These are phyloP conservation scores for Tardiomyces digboiensis DNA, from an alignment of 1,139 yeast species.

Conservation along the genomic window DNA sequence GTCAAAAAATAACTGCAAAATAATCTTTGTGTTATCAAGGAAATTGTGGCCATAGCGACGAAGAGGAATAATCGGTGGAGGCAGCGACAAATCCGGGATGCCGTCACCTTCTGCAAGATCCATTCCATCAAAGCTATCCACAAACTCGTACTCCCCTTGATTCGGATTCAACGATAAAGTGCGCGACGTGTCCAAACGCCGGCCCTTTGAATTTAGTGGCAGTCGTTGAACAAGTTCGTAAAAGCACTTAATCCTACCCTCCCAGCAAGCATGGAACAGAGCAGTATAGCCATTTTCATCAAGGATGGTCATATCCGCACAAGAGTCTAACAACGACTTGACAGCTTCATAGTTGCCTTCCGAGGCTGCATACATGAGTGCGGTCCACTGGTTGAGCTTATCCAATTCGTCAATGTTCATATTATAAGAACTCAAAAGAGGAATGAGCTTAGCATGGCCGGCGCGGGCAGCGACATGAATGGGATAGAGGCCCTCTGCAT, in stretches of 20 bases:
- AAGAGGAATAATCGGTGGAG: slow-evolving; percentile 93
- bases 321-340: slow-evolving; percentile 55
- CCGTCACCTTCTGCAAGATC: slow-evolving; percentile 36
- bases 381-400: slow-evolving; percentile 89
- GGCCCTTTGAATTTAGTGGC: slow-evolving; percentile 2
- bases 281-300: slow-evolving; percentile 85
- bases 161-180: slow-evolving; percentile 2
- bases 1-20: slow-evolving; percentile 64
- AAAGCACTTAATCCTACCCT: slow-evolving; percentile 76
- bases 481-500: slow-evolving; percentile 84
- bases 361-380: slow-evolving; percentile 81
- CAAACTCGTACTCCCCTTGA: neutral
- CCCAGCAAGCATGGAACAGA: slow-evolving; percentile 85
- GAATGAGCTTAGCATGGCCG: slow-evolving; percentile 64
- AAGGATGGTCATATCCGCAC: slow-evolving; percentile 61
- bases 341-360: slow-evolving; percentile 76
- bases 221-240: slow-evolving; percentile 44
- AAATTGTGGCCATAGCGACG: slow-evolving; percentile 94
- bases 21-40: slow-evolving; percentile 60
- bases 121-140: slow-evolving; percentile 16
- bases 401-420: slow-evolving; percentile 75
- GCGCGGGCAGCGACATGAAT: slow-evolving; percentile 83
- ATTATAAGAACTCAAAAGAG: slow-evolving; percentile 59
- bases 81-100: slow-evolving; percentile 84
- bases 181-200: slow-evolving; percentile 12